Percentiles rank a stretch among this genome's conserved stretches.
phyloP scores from a whole-genome alignment of 306 rosid species.

The Rosa rugosa region DNA sequence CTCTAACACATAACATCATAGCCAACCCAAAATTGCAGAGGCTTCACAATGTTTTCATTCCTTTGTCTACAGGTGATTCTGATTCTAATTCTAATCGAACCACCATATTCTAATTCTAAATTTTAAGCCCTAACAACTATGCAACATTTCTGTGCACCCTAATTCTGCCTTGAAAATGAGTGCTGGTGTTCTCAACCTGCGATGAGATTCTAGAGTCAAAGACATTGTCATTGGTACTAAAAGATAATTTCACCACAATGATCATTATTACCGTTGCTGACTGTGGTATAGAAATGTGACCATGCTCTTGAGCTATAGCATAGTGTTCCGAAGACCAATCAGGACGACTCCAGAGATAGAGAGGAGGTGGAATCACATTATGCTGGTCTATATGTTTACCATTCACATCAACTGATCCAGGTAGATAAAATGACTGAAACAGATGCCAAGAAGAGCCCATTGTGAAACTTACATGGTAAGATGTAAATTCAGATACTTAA shows the following conservation, averaged over 20 bases:
- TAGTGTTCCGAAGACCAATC: conserved; percentile 48
- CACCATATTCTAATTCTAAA: too few relatives aligned
- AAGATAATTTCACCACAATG: too few relatives aligned
- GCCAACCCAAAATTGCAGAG: too few relatives aligned
- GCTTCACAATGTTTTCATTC: too few relatives aligned
- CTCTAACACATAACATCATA: too few relatives aligned
- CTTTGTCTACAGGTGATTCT: too few relatives aligned
- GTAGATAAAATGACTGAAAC: conserved; percentile 61
- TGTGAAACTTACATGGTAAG: conserved; percentile 12
- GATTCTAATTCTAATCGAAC: too few relatives aligned
- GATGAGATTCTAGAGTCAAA: too few relatives aligned
- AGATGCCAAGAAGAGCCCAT: conserved; percentile 20
- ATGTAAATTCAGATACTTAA: background rate
- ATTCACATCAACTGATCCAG: conserved; percentile 54
- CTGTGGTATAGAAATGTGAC: conserved; percentile 22
- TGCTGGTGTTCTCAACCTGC: background rate
- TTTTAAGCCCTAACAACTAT: too few relatives aligned
- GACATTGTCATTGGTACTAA: too few relatives aligned
- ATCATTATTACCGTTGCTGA: too few relatives aligned
- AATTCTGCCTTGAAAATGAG: background rate
- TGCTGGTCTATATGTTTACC: conserved; percentile 59
- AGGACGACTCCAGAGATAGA: conserved; percentile 62
- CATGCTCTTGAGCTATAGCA: conserved; percentile 49
- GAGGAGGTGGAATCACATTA: conserved; percentile 50
- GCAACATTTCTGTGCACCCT: too few relatives aligned